These are phyloP conservation scores for Nidula niveotomentosa DNA, from an alignment of 1,284 basidiomycete genomes.

Conservation along the genomic window DNA sequence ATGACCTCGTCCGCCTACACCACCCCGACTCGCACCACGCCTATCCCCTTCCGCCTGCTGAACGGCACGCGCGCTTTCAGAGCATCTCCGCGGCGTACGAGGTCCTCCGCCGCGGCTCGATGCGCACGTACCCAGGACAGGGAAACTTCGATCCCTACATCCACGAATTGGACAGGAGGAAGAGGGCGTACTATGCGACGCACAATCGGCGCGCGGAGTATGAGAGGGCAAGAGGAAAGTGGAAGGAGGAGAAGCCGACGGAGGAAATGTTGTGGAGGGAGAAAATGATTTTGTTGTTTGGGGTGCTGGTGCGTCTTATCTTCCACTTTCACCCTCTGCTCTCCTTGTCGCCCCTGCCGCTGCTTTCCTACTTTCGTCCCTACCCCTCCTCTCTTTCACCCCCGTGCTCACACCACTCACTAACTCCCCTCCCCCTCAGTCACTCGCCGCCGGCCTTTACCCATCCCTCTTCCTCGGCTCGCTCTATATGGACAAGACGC, in stretches of 20 bases:
- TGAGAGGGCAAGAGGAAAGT: constrained; percentile 12
- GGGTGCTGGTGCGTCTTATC: constrained; percentile 42
- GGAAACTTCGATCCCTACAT: constrained; percentile 25
- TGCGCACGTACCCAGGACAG: neutral
- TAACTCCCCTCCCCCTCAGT: constrained; percentile 1
- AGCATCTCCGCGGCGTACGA: constrained; percentile 63
- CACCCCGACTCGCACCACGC: constrained; percentile 66
- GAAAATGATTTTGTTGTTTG: constrained; percentile 43
- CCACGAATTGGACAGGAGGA: constrained; percentile 31
- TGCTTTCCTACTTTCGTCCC: too few relatives aligned
- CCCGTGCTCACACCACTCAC: too few relatives aligned
- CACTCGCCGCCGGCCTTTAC: constrained; percentile 17
- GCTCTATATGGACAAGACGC: constrained; percentile 20
- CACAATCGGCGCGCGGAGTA: constrained; percentile 15
- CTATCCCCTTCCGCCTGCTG: constrained; percentile 40
- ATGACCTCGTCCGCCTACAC: constrained; percentile 68
- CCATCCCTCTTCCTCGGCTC: constrained; percentile 28
- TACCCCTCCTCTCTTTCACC: too few relatives aligned
- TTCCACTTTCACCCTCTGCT: neutral
- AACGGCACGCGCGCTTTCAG: constrained; percentile 60
- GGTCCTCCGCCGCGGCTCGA: constrained; percentile 38
- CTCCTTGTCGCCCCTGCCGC: too few relatives aligned
- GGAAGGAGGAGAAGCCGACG: constrained; percentile 15
- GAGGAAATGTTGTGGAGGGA: constrained; percentile 59
- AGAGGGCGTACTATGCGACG: constrained; percentile 27